These are phyloP conservation scores for Ascoidea rubescens DNA, from an alignment of 805 yeast species.

Conservation along the genomic window DNA sequence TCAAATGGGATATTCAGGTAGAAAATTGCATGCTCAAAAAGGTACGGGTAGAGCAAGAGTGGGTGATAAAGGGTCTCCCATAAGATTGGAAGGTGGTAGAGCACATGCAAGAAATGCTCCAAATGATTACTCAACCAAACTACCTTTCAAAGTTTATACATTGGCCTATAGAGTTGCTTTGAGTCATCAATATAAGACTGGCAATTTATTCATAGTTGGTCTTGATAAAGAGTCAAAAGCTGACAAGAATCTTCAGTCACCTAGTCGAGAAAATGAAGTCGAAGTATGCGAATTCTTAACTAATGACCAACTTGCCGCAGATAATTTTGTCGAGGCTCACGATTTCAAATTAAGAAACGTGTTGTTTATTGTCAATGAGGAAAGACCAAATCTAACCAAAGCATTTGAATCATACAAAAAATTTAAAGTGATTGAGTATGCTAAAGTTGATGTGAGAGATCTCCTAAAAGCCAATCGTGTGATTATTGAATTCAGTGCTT, in stretches of 20 bases:
- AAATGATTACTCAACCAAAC: constrained; percentile 68
- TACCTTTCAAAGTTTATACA: constrained; percentile 62
- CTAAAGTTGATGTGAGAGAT: constrained; percentile 74
- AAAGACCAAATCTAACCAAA: constrained; percentile 41
- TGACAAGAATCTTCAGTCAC: constrained; percentile 16
- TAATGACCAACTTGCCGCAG: constrained; percentile 29
- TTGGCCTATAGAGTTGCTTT: constrained; percentile 73
- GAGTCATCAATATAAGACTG: constrained; percentile 65
- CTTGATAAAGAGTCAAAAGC: constrained; percentile 20
- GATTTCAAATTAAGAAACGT: constrained; percentile 36
- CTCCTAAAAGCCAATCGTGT: constrained; percentile 66
- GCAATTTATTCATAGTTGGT: constrained; percentile 64
- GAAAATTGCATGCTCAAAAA: constrained; percentile 77
- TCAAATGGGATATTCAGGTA: constrained; percentile 73
- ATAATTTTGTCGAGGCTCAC: constrained; percentile 34
- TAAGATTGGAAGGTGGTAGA: constrained; percentile 75
- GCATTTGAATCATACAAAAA: constrained; percentile 42
- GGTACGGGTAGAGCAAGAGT: constrained; percentile 92
- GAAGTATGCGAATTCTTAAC: constrained; percentile 22
- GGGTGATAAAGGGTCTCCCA: constrained; percentile 94
- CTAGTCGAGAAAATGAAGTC: constrained; percentile 3
- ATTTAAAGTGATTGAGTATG: constrained; percentile 57
- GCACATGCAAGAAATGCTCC: constrained; percentile 89
- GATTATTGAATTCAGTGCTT: constrained; percentile 57
- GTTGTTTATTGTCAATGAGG: constrained; percentile 51